Base-by-base conservation (phyloP, 2,329 filamentous ascomycete genomes). In the Beauveria asiatica region DNA sequence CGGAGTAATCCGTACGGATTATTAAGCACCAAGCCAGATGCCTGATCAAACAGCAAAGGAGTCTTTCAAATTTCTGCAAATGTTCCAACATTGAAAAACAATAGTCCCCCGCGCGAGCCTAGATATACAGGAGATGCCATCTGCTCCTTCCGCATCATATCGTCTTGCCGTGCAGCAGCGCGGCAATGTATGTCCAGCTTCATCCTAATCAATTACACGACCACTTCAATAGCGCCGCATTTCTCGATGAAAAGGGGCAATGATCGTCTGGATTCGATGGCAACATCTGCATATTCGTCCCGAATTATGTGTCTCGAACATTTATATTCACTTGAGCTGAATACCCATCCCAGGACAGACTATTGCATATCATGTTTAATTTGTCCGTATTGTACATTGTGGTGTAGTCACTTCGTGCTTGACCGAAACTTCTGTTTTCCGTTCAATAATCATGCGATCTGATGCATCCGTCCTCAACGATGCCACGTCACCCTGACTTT, bases 381-480 rank as follows among this genome's bases (percentile, higher is more conserved):
- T 37, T 5, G 11, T 37, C 11, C 13, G n/a, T 23, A 21, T 45
- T 45, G 42, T 45, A 45, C n/a, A 21, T 13, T 23, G n/a, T 21
- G 19, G 19, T 19, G 19, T 6, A 27, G 21, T 30, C 13, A 13
- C 57, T 19, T 56, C 37, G 5, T 60, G 51, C 44, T 56, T 6
- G 30, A 60, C 51, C 8, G 51, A 44, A 4, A 60, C 52, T 19
- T 60, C 58, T 16, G 44, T 60, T 3, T 45, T 56, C 4, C 58
- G 44, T 39, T 60, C 41, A 49, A 60, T 60, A 50, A 60, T 56
- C 11, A 60, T 49, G 6, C 58, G 21, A 30, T 60, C 51, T 6
- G 52, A 60, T 9, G 50, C 33, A 21, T 60, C 51, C 19, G 58
- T 60, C 16, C 37, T 37, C 44, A 10, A 17, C 1, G 58, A 60